These are phyloP conservation scores for Xerocomus amazonicus DNA, from an alignment of 1,284 basidiomycete genomes.

Conservation along the genomic window DNA sequence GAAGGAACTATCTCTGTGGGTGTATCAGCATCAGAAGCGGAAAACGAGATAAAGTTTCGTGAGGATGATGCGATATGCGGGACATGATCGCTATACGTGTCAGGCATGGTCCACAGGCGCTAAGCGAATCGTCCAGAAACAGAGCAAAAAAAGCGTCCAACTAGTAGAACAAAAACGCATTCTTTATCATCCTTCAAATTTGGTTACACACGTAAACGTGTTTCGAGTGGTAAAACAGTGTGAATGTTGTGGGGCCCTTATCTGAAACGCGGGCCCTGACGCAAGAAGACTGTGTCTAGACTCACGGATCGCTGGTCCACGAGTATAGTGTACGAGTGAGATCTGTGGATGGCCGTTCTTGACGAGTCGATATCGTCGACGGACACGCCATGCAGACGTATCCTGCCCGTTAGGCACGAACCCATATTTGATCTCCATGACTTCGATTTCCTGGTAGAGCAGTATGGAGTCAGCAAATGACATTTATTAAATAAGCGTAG, in stretches of 20 bases:
- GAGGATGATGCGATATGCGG: neutral
- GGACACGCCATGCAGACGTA: slow-evolving; percentile 55
- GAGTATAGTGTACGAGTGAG: slow-evolving; percentile 67
- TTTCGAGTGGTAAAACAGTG: slow-evolving; percentile 12
- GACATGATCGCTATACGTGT: neutral
- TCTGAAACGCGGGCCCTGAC: slow-evolving; percentile 14
- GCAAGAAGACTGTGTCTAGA: slow-evolving; percentile 17
- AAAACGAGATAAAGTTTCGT: neutral
- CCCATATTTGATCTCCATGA: slow-evolving; percentile 66
- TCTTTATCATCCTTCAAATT: slow-evolving; percentile 1
- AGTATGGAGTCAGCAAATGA: neutral
- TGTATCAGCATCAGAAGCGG: slow-evolving; percentile 6
- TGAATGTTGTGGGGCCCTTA: slow-evolving; percentile 1
- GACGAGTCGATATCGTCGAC: slow-evolving; percentile 63
- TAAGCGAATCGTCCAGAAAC: neutral
- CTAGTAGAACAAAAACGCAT: neutral
- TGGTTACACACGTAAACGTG: neutral
- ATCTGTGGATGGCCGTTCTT: slow-evolving; percentile 70
- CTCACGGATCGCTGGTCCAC: slow-evolving; percentile 59
- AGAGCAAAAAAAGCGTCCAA: neutral
- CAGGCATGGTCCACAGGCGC: neutral
- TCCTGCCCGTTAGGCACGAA: slow-evolving; percentile 67
- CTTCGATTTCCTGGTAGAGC: slow-evolving; percentile 61
- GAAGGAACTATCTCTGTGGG: slow-evolving; percentile 52
- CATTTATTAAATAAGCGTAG: neutral